These are phyloP conservation scores for Multifurca ochricompacta DNA, from an alignment of 768 basidiomycete species.

Conservation along the genomic window DNA sequence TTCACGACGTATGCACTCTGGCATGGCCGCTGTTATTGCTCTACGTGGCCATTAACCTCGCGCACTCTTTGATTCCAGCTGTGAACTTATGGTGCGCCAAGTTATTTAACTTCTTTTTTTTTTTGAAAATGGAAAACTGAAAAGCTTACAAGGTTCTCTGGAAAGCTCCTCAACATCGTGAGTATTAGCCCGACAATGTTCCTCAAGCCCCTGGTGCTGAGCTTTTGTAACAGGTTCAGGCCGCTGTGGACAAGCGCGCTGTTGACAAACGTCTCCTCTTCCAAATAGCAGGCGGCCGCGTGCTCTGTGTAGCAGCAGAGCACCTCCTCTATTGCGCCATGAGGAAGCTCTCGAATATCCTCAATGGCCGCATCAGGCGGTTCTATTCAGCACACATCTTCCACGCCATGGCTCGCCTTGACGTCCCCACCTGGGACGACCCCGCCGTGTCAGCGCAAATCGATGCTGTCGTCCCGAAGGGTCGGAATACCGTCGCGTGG, in stretches of 20 bases:
- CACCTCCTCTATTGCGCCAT: constrained; percentile 38
- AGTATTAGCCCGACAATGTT: constrained; percentile 18
- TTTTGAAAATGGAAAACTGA: neutral
- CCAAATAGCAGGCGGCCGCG: constrained; percentile 37
- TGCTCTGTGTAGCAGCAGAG: constrained; percentile 41
- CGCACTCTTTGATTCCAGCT: constrained; percentile 1
- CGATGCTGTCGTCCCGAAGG: constrained; percentile 40
- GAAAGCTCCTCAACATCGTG: constrained; percentile 12
- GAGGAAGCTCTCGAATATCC: constrained; percentile 35
- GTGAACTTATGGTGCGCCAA: constrained; percentile 7
- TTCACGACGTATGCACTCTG: constrained; percentile 5
- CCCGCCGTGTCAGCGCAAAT: constrained; percentile 58
- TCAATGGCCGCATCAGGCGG: constrained; percentile 53
- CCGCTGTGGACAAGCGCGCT: constrained; percentile 15
- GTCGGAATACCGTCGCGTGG: constrained; percentile 46
- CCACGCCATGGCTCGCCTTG: constrained; percentile 58
- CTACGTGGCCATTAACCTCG: neutral
- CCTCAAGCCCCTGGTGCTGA: neutral
- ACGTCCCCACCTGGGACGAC: constrained; percentile 70
- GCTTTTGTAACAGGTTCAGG: constrained; percentile 4
- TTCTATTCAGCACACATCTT: constrained; percentile 60
- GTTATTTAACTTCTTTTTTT: neutral
- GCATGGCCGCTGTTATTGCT: constrained; percentile 7
- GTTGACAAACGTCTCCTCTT: constrained; percentile 14
- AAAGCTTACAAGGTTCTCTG: constrained; percentile 5